Percentiles rank a stretch among this genome's conserved stretches.
phyloP scores from a whole-genome alignment of 495 filamentous ascomycete species.

The Evernia prunastri region DNA sequence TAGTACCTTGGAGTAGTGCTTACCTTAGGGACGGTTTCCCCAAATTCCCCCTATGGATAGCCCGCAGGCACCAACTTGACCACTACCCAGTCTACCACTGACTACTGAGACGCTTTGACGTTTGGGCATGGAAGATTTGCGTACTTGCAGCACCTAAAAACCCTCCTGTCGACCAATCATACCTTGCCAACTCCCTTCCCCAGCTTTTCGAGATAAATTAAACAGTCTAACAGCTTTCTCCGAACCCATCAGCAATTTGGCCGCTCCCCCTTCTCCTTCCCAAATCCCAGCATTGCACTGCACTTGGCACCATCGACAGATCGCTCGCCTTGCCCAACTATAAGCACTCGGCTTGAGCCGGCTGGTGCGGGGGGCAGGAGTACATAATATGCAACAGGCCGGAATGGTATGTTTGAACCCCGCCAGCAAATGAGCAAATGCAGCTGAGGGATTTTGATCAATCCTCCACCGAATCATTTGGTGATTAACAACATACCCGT shows the following conservation, averaged over 20 bases:
- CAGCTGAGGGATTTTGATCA: neutral
- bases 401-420: neutral
- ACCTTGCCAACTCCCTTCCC: neutral
- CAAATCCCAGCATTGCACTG: no score
- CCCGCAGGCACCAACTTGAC: no score
- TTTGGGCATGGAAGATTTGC: constrained; percentile 11
- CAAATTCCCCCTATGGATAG: no score
- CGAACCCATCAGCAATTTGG: constrained; percentile 1
- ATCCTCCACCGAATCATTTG: neutral
- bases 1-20: no score
- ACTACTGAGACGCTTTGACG: constrained; percentile 7
- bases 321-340: neutral
- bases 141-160: constrained; percentile 4
- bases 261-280: neutral
- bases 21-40: no score
- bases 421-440: neutral
- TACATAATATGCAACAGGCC: constrained; percentile 2
- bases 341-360: constrained; percentile 2
- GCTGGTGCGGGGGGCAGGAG: neutral
- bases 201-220: constrained; percentile 10
- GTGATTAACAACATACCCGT: neutral
- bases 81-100: neutral
- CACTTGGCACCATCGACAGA: neutral
- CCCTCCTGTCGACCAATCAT: constrained; percentile 10
- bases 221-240: constrained; percentile 12